A percentile compares a stretch with the other conserved stretches of the same genome.
Evolutionary conservation across 177 flowering plant genomes (phyloP).

Genomic region (Telopea speciosissima): DNA sequence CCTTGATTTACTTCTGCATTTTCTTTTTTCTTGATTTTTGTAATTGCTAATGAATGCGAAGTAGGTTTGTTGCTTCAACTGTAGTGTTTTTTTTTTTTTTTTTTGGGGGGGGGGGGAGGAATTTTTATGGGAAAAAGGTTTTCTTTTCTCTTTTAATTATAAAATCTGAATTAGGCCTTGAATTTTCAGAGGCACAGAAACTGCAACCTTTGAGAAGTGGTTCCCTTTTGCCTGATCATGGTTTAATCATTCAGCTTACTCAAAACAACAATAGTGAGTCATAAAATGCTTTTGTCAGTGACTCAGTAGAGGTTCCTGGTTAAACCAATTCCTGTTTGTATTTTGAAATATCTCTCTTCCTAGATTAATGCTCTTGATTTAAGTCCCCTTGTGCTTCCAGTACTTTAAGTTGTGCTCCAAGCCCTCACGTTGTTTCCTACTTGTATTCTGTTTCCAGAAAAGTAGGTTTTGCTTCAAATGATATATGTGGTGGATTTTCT

Average conservation of each 20-base stretch:
- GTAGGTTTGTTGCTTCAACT: not conserved
- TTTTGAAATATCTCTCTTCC: no score
- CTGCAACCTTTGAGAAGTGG: not conserved
- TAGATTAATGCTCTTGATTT: no score
- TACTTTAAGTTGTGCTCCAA: no score
- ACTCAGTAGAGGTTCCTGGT: not conserved
- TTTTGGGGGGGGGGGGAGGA: not conserved
- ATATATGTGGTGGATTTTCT: not conserved
- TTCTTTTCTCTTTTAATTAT: no score
- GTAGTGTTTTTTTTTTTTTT: no score
- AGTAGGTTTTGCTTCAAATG: slow-evolving; percentile 7
- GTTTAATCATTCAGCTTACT: not conserved
- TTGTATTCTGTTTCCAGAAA: slow-evolving; percentile 14
- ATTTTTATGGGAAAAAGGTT: not conserved
- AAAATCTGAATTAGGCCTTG: not conserved
- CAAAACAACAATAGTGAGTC: not conserved
- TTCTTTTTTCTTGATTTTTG: no score
- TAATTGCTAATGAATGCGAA: not conserved
- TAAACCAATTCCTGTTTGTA: no score
- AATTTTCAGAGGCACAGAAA: no score
- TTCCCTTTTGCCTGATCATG: not conserved
- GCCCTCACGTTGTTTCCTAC: no score
- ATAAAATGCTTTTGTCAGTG: not conserved
- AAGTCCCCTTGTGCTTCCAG: not conserved
- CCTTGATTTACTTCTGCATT: no score